phyloP scores from a whole-genome alignment of 2,329 filamentous ascomycete genomes.

The Penicillium sp. region DNA sequence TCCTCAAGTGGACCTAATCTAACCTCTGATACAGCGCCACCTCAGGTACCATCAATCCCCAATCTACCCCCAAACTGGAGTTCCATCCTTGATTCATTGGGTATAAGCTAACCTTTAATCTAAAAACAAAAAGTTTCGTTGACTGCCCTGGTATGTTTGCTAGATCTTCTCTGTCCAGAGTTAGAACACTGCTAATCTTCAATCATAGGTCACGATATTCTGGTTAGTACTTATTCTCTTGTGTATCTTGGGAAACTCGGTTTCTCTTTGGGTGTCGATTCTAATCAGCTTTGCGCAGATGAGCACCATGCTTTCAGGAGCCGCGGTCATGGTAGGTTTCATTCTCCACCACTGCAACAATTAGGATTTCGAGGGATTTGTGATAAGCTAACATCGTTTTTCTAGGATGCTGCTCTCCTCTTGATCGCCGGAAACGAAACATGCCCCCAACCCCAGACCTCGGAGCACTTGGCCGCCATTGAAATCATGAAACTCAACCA shows the following conservation, averaged over 20 bases:
- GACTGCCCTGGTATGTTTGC: constrained; percentile 64
- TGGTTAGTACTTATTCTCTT: constrained; percentile 34
- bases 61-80: background rate
- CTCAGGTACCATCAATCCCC: constrained; percentile 3
- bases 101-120: constrained; percentile 8
- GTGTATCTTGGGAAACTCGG: background rate
- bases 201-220: constrained; percentile 77
- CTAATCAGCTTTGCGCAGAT: constrained; percentile 42
- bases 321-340: constrained; percentile 69
- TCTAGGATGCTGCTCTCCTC: constrained; percentile 72
- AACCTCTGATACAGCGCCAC: constrained; percentile 3
- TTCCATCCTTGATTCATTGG: background rate
- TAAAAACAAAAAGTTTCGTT: constrained; percentile 59
- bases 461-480: constrained; percentile 95
- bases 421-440: constrained; percentile 97
- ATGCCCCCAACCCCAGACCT: constrained; percentile 95
- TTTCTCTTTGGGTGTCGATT: background rate
- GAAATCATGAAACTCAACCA: constrained; percentile 99
- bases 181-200: constrained; percentile 1
- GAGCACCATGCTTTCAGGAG: constrained; percentile 99
- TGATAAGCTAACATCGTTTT: background rate
- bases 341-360: background rate
- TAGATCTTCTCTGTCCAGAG: background rate
- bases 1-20: background rate
- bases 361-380: background rate